A percentile compares a stretch with the other conserved stretches of the same genome.
phyloP scores from a whole-genome alignment of 495 filamentous ascomycete genomes.

The Tuber borchii region DNA sequence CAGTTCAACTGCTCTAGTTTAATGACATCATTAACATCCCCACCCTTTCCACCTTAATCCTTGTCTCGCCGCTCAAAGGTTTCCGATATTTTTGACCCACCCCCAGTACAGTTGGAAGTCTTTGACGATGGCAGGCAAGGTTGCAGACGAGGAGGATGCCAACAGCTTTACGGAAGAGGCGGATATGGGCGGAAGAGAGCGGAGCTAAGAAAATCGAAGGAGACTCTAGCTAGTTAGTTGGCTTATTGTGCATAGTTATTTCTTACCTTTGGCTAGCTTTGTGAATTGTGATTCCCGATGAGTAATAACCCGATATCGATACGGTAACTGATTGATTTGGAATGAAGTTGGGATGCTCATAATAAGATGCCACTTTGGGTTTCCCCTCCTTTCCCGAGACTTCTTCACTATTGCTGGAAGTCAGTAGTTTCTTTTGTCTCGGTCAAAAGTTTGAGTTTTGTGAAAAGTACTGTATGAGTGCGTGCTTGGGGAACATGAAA shows the following conservation, averaged over 20 bases:
- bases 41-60: too few species aligned
- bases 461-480: not conserved
- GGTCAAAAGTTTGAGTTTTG: not conserved
- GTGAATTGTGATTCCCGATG: not conserved
- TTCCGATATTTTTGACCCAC: too few species aligned
- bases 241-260: not conserved
- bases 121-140: constrained; percentile 23
- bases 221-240: not conserved
- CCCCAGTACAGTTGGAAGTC: too few species aligned
- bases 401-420: not conserved
- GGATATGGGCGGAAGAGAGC: not conserved
- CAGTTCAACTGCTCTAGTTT: too few species aligned
- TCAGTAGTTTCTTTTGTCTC: not conserved
- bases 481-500: not conserved
- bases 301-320: not conserved
- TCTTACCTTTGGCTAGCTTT: not conserved
- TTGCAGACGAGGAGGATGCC: constrained; percentile 17
- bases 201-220: not conserved
- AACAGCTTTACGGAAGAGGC: not conserved
- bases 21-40: too few species aligned
- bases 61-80: too few species aligned
- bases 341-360: not conserved
- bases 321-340: not conserved
- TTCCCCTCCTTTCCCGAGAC: not conserved
- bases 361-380: not conserved